Evolutionary conservation across 148 eudicot species (phyloP).

Genomic region (Vaccinium macrocarpon): DNA sequence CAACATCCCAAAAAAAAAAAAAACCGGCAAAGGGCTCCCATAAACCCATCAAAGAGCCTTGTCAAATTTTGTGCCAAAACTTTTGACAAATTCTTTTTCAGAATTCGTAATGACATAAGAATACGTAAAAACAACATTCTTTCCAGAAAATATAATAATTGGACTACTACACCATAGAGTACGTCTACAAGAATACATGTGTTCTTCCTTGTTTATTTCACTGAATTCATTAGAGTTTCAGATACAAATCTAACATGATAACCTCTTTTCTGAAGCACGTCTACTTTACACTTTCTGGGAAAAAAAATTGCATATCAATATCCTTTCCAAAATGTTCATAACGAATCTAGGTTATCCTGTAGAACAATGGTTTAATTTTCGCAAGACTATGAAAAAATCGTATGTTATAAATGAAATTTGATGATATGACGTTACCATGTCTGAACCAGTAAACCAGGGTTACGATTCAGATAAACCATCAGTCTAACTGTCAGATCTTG

Average conservation of each 20-base stretch:
- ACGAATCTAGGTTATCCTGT: not conserved
- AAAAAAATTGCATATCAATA: constrained; percentile 1
- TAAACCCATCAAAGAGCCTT: no score
- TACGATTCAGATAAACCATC: not conserved
- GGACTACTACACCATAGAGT: not conserved
- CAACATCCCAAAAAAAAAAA: no score
- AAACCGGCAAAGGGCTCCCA: no score
- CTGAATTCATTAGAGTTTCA: not conserved
- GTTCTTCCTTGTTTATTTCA: not conserved
- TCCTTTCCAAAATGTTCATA: not conserved
- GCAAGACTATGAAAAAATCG: not conserved
- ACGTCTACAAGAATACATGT: not conserved
- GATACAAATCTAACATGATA: constrained; percentile 1
- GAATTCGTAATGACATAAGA: not conserved
- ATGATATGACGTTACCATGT: not conserved
- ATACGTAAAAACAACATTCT: not conserved
- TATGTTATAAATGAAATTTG: not conserved
- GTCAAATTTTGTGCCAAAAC: no score
- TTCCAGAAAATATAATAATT: not conserved
- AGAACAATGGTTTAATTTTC: not conserved
- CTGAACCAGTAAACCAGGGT: not conserved
- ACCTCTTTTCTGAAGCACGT: not conserved
- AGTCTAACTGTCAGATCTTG: constrained; percentile 18
- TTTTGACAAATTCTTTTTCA: not conserved
- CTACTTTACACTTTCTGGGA: not conserved